These are phyloP conservation scores for Xylariaceae sp. DNA, from an alignment of 2,329 filamentous ascomycete species.

Conservation along the genomic window DNA sequence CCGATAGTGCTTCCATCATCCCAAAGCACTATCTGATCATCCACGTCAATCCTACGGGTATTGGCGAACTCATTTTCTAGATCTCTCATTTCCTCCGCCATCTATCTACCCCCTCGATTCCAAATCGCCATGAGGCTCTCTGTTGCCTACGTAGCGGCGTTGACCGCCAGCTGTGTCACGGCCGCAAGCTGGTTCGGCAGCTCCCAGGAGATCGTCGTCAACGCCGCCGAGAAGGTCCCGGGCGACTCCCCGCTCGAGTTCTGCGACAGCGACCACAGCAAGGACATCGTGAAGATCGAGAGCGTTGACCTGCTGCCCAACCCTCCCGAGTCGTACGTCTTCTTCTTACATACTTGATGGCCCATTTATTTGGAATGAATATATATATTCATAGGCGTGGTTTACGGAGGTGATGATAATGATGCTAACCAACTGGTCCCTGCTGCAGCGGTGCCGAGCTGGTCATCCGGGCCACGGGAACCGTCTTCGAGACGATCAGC, in stretches of 20 bases:
- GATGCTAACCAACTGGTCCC: constrained; percentile 25
- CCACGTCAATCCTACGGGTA: neutral
- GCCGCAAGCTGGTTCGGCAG: constrained; percentile 52
- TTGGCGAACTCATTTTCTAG: neutral
- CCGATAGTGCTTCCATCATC: too few species aligned
- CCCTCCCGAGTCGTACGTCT: constrained; percentile 79
- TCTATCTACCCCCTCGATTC: neutral
- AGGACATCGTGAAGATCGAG: constrained; percentile 75
- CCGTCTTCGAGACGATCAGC: constrained; percentile 71
- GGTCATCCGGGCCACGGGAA: constrained; percentile 76
- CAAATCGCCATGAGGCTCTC: constrained; percentile 45
- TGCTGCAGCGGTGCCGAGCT: constrained; percentile 71
- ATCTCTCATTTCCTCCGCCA: neutral
- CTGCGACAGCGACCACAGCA: constrained; percentile 67
- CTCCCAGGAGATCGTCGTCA: constrained; percentile 52
- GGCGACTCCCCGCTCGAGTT: constrained; percentile 85
- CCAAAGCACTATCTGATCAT: neutral
- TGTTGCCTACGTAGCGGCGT: constrained; percentile 47
- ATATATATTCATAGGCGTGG: too few species aligned
- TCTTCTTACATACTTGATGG: constrained; percentile 2
- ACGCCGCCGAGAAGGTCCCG: constrained; percentile 66
- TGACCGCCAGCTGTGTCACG: constrained; percentile 45
- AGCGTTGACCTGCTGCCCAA: constrained; percentile 83
- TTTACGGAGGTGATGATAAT: too few species aligned
- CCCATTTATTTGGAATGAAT: too few species aligned